Conservation (phyloP, 1,284 basidiomycete genomes). For the Peniophora sp. region DNA sequence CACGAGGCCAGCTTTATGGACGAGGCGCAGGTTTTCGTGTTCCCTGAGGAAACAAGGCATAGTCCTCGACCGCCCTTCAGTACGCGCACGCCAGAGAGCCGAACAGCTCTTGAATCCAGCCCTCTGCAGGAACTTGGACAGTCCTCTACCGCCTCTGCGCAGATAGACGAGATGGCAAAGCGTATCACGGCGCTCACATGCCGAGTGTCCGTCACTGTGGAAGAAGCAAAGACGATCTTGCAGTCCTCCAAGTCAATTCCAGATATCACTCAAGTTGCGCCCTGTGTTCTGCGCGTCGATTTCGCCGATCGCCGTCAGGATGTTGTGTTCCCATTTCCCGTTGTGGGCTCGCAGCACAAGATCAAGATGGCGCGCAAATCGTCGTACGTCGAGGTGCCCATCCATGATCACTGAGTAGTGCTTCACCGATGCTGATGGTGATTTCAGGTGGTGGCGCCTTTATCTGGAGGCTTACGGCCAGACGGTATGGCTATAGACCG, state of each 20-base stretch:
- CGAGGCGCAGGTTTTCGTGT: slow-evolving; percentile 20
- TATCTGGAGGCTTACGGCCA: slow-evolving; percentile 17
- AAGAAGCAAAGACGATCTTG: slow-evolving; percentile 16
- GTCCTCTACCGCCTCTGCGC: slow-evolving; percentile 10
- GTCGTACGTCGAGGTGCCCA: slow-evolving; percentile 40
- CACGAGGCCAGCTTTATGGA: slow-evolving; percentile 24
- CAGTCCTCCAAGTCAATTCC: slow-evolving; percentile 12
- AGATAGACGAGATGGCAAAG: slow-evolving; percentile 25
- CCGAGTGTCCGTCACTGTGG: slow-evolving; percentile 17
- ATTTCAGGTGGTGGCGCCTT: slow-evolving; percentile 19
- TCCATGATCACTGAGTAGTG: slow-evolving; percentile 11
- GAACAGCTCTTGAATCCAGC: too few species aligned
- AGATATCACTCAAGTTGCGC: slow-evolving; percentile 20
- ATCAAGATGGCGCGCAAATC: slow-evolving; percentile 43
- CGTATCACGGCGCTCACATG: slow-evolving; percentile 16
- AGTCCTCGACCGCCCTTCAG: too few species aligned
- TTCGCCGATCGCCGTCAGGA: slow-evolving; percentile 19
- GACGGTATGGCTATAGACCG: slow-evolving; percentile 20
- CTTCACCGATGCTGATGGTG: not conserved
- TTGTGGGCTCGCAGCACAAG: slow-evolving; percentile 22
- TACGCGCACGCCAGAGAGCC: too few species aligned
- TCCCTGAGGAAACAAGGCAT: slow-evolving; percentile 16
- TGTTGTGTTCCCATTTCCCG: slow-evolving; percentile 24
- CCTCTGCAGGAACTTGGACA: not conserved
- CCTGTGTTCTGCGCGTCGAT: slow-evolving; percentile 22